Conservation (phyloP, 169 alveolate species). For the Eimeria sp. region DNA sequence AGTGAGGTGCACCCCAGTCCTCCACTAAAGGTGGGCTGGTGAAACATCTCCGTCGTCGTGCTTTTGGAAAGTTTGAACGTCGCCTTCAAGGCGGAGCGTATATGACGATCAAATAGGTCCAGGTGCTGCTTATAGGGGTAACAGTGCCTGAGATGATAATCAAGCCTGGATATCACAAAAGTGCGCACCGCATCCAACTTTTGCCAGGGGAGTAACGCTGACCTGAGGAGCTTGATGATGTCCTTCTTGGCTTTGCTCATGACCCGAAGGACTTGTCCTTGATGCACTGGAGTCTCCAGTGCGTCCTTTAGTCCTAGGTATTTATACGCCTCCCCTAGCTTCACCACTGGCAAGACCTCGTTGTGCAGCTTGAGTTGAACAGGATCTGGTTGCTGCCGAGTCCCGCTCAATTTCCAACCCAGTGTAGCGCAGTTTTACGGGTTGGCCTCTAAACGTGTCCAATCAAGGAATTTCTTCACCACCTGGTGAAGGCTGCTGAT, state of each 20-base stretch:
- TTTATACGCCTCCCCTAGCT: not conserved
- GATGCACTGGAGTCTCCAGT: not conserved
- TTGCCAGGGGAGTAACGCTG: conserved; percentile 7
- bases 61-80: conserved; percentile 5
- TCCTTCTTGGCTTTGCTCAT: conserved; percentile 22
- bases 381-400: not conserved
- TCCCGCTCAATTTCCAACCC: not conserved
- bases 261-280: not conserved
- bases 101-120: conserved; percentile 12
- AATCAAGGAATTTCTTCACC: not conserved
- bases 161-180: not conserved
- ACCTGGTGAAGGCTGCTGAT: conserved; percentile 16
- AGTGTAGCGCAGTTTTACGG: not conserved
- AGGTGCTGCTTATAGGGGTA: conserved; percentile 16
- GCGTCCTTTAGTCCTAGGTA: not conserved
- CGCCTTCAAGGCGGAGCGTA: not conserved
- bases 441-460: conserved; percentile 5
- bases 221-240: not conserved
- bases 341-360: conserved; percentile 18
- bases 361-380: not conserved
- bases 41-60: conserved; percentile 8
- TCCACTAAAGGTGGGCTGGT: conserved; percentile 11
- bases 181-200: conserved; percentile 26
- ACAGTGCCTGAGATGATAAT: not conserved
- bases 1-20: not conserved